Percentiles rank a stretch among this genome's conserved stretches.
Evolutionary conservation across 768 basidiomycete species (phyloP).

Genomic region (Suillus hirtellus): DNA sequence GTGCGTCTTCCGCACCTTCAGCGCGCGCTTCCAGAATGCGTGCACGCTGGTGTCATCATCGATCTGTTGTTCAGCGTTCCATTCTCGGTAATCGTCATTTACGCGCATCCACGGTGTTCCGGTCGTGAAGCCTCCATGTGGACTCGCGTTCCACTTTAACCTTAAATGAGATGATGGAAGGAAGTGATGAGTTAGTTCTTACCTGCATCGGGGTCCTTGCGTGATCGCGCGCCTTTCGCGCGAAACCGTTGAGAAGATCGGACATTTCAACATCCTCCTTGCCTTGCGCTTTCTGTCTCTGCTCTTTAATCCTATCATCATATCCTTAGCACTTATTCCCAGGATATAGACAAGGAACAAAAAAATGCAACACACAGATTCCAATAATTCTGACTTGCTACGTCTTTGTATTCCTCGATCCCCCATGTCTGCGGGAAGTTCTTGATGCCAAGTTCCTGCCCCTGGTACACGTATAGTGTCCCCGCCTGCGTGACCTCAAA

Average conservation of each 20-base stretch:
- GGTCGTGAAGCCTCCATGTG: slow-evolving; percentile 64
- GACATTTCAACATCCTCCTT: slow-evolving; percentile 55
- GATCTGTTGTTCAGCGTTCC: slow-evolving; percentile 56
- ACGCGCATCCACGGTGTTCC: slow-evolving; percentile 75
- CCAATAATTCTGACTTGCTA: slow-evolving; percentile 62
- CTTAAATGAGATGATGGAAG: not conserved
- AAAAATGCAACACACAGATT: slow-evolving; percentile 42
- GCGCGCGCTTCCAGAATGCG: slow-evolving; percentile 60
- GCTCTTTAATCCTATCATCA: slow-evolving; percentile 36
- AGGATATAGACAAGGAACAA: not conserved
- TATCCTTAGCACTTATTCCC: slow-evolving; percentile 2
- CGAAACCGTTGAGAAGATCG: slow-evolving; percentile 57
- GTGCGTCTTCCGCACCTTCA: slow-evolving; percentile 49
- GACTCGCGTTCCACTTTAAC: slow-evolving; percentile 56
- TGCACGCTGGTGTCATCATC: slow-evolving; percentile 52
- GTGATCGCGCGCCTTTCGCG: slow-evolving; percentile 70
- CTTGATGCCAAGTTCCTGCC: slow-evolving; percentile 69
- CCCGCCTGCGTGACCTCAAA: slow-evolving; percentile 63
- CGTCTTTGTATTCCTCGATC: slow-evolving; percentile 73
- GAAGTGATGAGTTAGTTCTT: slow-evolving; percentile 12
- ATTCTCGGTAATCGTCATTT: slow-evolving; percentile 62
- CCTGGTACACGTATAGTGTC: slow-evolving; percentile 74
- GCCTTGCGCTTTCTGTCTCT: slow-evolving; percentile 34
- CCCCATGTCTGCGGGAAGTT: slow-evolving; percentile 66
- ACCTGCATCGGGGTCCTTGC: slow-evolving; percentile 71